Evolutionary conservation across 164 flowering plant species (phyloP), one percentile per base, ranked within the genome.

Genomic region (Vitis cinerea): DNA sequence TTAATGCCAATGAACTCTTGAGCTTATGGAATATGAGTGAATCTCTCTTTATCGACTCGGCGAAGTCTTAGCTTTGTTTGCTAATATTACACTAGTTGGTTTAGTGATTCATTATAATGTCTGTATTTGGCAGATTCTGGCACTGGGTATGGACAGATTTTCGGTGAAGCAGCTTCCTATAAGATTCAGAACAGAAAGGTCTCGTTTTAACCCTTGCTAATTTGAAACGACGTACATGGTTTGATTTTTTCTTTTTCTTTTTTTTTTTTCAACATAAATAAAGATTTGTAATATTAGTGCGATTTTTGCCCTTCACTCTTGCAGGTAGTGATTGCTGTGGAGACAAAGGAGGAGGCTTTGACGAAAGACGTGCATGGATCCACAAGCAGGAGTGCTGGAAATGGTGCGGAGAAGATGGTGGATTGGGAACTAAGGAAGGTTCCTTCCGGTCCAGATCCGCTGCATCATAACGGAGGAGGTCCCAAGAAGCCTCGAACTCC

Each of bases 371-470:
- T 23, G 47, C 62, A 48, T 14, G 66, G 67, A 53, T 53, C 61
- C 19, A 8, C 68, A 60, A 16, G 9, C 50, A 54, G 10, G 27
- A 23, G 27, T 23, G 27, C 27, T 55, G 57, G 37, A 9, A 59
- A 59, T 65, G 75, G 65, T 31, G 59, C 5, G 13, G 63, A 31
- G n/a, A 58, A 55, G 1, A 2, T 23, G 50, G 67, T 44, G 17
- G 62, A 31, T 30, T 67, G 76, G 72, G 79, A 75, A 71, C 59
- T 86, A 19, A 82, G 92, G 68, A 50, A 61, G 47, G 92, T 79
- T 30, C 92, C 92, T 1, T 76, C 86, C 0, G 92, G 92, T 2
- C 90, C 92, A 17, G 88, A 88, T 63, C 92, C 92, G 6, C 59
- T 88, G 75, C 92, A 88, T 69, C 92, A 88, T 56, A 68, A 85